Percentiles rank a stretch among this genome's conserved stretches.
Conservation (phyloP, 352 stramenopile species). For the Lagenidium giganteum region DNA sequence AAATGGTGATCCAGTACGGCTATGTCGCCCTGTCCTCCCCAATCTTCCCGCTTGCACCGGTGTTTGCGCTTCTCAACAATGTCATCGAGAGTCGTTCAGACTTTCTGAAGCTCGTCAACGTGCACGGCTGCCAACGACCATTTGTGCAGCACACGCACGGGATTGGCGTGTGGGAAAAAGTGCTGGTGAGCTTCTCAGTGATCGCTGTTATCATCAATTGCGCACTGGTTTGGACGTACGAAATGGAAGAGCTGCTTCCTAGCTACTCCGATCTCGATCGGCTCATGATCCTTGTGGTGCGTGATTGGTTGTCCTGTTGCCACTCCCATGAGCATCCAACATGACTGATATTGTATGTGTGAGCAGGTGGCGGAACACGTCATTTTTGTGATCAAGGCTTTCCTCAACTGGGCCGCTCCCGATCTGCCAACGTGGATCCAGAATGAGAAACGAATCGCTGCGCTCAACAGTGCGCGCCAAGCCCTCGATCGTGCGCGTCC, state of each 20-base stretch:
- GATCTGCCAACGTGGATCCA: slow-evolving; percentile 39
- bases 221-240: slow-evolving; percentile 84
- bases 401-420: slow-evolving; percentile 46
- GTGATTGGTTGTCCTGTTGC: slow-evolving; percentile 4
- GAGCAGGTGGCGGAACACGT: slow-evolving; percentile 39
- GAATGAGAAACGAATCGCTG: slow-evolving; percentile 30
- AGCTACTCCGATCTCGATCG: slow-evolving; percentile 49
- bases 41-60: slow-evolving; percentile 87
- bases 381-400: slow-evolving; percentile 49
- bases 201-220: slow-evolving; percentile 93
- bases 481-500: too few relatives aligned
- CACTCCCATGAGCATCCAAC: background rate
- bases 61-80: slow-evolving; percentile 90
- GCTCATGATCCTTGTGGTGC: slow-evolving; percentile 56
- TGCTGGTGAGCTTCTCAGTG: slow-evolving; percentile 90
- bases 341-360: background rate
- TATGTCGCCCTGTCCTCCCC: slow-evolving; percentile 91
- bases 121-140: slow-evolving; percentile 81
- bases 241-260: slow-evolving; percentile 44
- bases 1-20: slow-evolving; percentile 89
- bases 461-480: slow-evolving; percentile 20
- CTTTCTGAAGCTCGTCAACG: slow-evolving; percentile 89
- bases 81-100: slow-evolving; percentile 88
- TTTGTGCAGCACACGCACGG: slow-evolving; percentile 86
- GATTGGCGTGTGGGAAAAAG: slow-evolving; percentile 91